phyloP scores from a whole-genome alignment of 805 yeast genomes.

The Cyberlindnera lachancei region DNA sequence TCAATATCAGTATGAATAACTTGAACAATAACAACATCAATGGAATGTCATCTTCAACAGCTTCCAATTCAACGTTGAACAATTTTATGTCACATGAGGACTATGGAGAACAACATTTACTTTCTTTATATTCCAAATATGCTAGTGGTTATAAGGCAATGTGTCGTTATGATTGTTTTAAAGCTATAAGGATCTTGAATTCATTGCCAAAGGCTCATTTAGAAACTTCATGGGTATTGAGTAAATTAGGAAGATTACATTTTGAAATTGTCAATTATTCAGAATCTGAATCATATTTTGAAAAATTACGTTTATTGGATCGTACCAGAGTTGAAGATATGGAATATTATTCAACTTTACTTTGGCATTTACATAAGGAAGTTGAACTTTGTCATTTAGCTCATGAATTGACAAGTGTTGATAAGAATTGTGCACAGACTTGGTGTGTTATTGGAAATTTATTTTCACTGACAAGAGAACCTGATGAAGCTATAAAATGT shows the following conservation, averaged over 20 bases:
- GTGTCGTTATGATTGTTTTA: constrained; percentile 65
- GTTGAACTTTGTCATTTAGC: constrained; percentile 74
- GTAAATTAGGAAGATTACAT: constrained; percentile 72
- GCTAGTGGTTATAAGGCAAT: constrained; percentile 57
- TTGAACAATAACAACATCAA: no score
- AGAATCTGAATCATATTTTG: constrained; percentile 60
- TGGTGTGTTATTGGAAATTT: constrained; percentile 93
- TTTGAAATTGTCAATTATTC: constrained; percentile 84
- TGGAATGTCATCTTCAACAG: no score
- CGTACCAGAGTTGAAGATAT: constrained; percentile 78
- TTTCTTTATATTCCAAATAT: constrained; percentile 41
- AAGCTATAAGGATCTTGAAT: constrained; percentile 65
- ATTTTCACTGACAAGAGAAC: constrained; percentile 73
- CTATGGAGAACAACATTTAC: constrained; percentile 34
- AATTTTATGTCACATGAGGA: constrained; percentile 17
- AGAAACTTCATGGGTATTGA: constrained; percentile 78
- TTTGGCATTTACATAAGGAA: constrained; percentile 89
- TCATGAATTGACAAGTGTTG: constrained; percentile 65
- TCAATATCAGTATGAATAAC: no score
- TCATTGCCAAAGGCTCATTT: constrained; percentile 55
- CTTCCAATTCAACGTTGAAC: constrained; percentile 7
- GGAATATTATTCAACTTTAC: constrained; percentile 83
- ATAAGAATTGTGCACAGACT: constrained; percentile 65
- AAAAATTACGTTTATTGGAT: constrained; percentile 56
- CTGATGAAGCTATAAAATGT: constrained; percentile 84